Evolutionary conservation across 2,329 filamentous ascomycete species (phyloP), one percentile per base, ranked within the genome.

Genomic region (Lasiodiplodia sp.): DNA sequence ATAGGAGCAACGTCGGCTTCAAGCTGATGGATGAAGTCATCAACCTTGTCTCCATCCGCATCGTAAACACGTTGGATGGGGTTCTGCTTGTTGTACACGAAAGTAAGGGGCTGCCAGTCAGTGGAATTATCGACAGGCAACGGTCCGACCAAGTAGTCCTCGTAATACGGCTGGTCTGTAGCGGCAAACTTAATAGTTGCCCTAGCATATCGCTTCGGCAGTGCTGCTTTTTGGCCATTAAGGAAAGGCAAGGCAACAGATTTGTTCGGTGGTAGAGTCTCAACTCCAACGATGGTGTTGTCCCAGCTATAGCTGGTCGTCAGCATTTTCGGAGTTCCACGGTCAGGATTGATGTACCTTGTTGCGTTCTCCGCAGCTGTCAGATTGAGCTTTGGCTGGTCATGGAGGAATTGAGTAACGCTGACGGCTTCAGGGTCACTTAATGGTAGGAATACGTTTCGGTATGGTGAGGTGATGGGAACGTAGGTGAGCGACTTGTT

Each of bases 121-220:
- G 78, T 79, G 0, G 81, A 82, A 49, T 82, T 77, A 28, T 77
- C 75, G 51, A 85, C 74, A 3, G 84, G 84, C 28, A 87, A 72
- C 18, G 85, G 85, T 0, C 85, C 85, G 18, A 86, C 81, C 56
- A 83, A 74, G 70, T 85, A 82, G 68, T 87, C 80, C 56, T 79
- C 75, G 58, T 77, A 75, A 68, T 78, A 78, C 0, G 83, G 75
- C 10, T 79, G 70, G 10, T 56, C 44, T 18, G 47, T 60, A n/a
- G 64, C 52, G 7, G 18, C 44, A 14, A 21, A 21, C 3, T 47
- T 47, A 6, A 47, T n/a, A 7, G 44, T 47, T 10, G 44, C 44
- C 3, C n/a, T n/a, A 2, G 44, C 44, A 21, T 21, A 47, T 21
- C 44, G 44, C 44, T 47, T 47, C 3, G 44, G 44, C 1, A n/a